phyloP scores from a whole-genome alignment of 441 rosid genomes.

The Corymbia calophylla region DNA sequence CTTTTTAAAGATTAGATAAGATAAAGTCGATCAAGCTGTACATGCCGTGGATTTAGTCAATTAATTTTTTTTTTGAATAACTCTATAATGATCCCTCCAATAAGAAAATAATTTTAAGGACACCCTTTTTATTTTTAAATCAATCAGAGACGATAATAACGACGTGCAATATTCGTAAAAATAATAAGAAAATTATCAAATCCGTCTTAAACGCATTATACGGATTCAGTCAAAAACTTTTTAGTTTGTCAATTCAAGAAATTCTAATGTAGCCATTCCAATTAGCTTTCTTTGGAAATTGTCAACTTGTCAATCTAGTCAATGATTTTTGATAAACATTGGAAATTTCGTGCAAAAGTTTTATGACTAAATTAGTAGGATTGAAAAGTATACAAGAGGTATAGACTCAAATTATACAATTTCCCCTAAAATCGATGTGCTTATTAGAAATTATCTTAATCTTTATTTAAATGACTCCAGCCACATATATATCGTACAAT shows the following conservation, averaged over 20 bases:
- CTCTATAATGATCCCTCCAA: not conserved
- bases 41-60: not conserved
- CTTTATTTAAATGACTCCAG: not conserved
- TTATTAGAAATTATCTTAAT: rapidly evolving
- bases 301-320: rapidly evolving
- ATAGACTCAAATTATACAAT: not conserved
- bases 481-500: not conserved
- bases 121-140: not conserved
- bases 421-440: rapidly evolving
- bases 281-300: rapidly evolving
- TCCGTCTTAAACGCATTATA: too few species aligned
- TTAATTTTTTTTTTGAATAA: not conserved
- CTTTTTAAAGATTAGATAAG: not conserved
- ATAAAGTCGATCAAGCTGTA: not conserved
- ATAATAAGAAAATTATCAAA: not conserved
- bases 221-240: not conserved
- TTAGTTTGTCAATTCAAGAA: rapidly evolving
- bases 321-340: rapidly evolving
- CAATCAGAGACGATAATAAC: not conserved
- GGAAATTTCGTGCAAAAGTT: rapidly evolving
- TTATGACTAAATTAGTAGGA: not conserved
- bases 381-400: not conserved
- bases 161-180: not conserved
- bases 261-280: not conserved
- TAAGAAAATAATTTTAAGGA: not conserved